A percentile compares a stretch with the other conserved stretches of the same genome.
Evolutionary conservation across 345 rosid species (phyloP).

Genomic region (Hevea brasiliensis): DNA sequence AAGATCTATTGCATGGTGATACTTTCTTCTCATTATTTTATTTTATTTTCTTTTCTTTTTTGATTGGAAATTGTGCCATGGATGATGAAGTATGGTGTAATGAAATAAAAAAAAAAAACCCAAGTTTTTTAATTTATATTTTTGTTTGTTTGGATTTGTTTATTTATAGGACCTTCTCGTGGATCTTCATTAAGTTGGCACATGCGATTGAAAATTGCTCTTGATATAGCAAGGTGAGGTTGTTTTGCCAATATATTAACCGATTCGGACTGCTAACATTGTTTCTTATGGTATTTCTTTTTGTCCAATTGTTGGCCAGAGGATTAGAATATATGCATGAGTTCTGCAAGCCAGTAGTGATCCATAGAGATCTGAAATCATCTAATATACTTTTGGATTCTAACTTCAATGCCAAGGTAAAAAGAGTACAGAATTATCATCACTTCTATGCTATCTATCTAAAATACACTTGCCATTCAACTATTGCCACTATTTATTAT

Average conservation of each 20-base stretch:
- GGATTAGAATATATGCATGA: slow-evolving; percentile 95
- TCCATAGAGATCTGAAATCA: slow-evolving; percentile 98
- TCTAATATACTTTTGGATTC: slow-evolving; percentile 89
- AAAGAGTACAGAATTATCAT: slow-evolving; percentile 5
- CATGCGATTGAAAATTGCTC: slow-evolving; percentile 91
- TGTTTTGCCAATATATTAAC: neutral
- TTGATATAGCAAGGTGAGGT: slow-evolving; percentile 77
- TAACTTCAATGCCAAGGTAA: slow-evolving; percentile 91
- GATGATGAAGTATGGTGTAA: neutral
- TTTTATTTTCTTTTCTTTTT: neutral
- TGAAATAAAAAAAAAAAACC: no score
- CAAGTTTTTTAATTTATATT: neutral
- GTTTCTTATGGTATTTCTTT: slow-evolving; percentile 3
- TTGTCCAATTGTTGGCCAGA: slow-evolving; percentile 48
- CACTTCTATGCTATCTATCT: neutral
- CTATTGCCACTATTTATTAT: neutral
- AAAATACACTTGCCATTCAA: no score
- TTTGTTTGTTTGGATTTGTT: neutral
- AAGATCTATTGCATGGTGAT: slow-evolving; percentile 86
- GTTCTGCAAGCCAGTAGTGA: slow-evolving; percentile 83
- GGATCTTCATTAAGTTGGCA: slow-evolving; percentile 83
- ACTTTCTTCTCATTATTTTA: neutral
- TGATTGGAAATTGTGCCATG: neutral
- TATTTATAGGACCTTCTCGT: slow-evolving; percentile 46
- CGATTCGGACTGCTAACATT: no score